A percentile compares a stretch with the other conserved stretches of the same genome.
These are phyloP conservation scores for Aleurites moluccanus DNA, from an alignment of 441 rosid species.

Conservation along the genomic window DNA sequence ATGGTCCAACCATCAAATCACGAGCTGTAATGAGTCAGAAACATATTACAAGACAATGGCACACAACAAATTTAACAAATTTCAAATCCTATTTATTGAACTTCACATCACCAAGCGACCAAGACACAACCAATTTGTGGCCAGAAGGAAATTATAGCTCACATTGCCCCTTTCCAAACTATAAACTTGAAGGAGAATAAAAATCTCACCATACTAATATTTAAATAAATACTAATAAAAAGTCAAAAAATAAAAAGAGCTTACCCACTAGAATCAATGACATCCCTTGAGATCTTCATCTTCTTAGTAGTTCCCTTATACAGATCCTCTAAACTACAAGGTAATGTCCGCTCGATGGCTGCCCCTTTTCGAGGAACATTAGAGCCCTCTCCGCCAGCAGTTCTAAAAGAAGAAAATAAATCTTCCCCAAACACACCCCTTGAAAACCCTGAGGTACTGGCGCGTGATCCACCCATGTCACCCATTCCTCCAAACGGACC, in stretches of 20 bases:
- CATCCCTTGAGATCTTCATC: constrained; percentile 82
- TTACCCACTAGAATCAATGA: constrained; percentile 55
- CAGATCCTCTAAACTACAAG: constrained; percentile 76
- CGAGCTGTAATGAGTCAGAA: neutral
- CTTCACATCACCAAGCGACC: neutral
- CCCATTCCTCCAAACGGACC: constrained; percentile 55
- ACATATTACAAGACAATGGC: neutral
- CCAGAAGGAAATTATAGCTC: neutral
- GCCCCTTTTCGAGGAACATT: constrained; percentile 50
- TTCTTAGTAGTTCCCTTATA: constrained; percentile 74
- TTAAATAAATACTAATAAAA: neutral
- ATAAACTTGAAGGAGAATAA: neutral
- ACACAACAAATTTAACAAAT: neutral
- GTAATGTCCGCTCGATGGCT: constrained; percentile 57
- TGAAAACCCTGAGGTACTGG: constrained; percentile 42
- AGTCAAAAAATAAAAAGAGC: constrained; percentile 4
- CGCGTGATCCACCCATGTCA: constrained; percentile 52
- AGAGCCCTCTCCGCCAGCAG: constrained; percentile 52
- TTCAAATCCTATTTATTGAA: neutral
- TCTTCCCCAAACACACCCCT: constrained; percentile 66
- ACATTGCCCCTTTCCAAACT: neutral
- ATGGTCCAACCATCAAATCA: neutral
- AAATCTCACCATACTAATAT: too few species aligned
- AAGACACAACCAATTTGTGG: neutral
- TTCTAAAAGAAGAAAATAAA: constrained; percentile 46